These are phyloP conservation scores for Arabis alpina DNA, from an alignment of 345 rosid species.

Conservation along the genomic window DNA sequence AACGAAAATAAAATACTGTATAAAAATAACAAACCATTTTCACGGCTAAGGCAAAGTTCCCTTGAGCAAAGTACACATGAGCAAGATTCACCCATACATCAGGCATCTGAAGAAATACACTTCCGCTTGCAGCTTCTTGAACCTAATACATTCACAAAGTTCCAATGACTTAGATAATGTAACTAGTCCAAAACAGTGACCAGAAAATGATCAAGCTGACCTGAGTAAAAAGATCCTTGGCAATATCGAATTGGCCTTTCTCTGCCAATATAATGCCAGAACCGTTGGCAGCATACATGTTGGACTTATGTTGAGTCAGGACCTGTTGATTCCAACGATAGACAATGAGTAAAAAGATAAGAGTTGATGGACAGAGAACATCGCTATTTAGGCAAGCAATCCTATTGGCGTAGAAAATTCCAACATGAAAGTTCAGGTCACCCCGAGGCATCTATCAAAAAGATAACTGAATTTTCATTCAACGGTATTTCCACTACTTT, in stretches of 20 bases:
- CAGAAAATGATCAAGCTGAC: constrained; percentile 44
- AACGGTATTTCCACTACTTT: not conserved
- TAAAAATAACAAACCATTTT: constrained; percentile 75
- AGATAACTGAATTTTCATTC: not conserved
- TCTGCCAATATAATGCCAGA: constrained; percentile 96
- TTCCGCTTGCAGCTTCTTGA: constrained; percentile 99
- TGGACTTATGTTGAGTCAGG: constrained; percentile 84
- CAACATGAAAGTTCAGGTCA: not conserved
- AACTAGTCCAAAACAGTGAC: constrained; percentile 21
- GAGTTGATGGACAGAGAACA: constrained; percentile 1
- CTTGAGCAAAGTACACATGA: constrained; percentile 96
- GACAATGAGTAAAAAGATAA: constrained; percentile 26
- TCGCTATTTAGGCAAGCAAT: constrained; percentile 6
- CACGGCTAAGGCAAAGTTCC: constrained; percentile 90
- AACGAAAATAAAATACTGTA: not conserved
- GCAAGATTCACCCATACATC: constrained; percentile 99
- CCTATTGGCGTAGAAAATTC: not conserved
- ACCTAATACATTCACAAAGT: constrained; percentile 54
- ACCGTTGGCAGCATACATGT: constrained; percentile 96
- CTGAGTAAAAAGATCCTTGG: constrained; percentile 94
- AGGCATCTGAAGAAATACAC: constrained; percentile 92
- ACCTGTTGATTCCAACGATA: constrained; percentile 53
- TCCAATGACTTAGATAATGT: constrained; percentile 26
- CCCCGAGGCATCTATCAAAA: not conserved
- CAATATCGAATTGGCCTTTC: constrained; percentile 94